Evolutionary conservation across 177 flowering plant genomes (phyloP).

Genomic region (Tripterygium wilfordii): DNA sequence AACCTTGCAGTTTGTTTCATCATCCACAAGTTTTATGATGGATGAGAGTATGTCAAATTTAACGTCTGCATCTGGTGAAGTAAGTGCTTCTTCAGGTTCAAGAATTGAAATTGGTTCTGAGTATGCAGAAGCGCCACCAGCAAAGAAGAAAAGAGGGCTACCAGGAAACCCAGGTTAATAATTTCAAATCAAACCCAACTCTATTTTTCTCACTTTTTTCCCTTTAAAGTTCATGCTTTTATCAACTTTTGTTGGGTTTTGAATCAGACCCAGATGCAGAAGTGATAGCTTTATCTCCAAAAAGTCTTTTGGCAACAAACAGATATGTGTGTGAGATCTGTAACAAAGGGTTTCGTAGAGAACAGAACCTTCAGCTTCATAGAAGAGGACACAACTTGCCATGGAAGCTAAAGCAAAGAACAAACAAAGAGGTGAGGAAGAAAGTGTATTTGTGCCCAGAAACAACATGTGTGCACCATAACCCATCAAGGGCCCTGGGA

Average conservation of each 20-base stretch:
- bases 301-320: constrained; percentile 34
- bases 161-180: constrained; percentile 42
- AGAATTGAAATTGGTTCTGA: constrained; percentile 16
- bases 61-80: constrained; percentile 34
- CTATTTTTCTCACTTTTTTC: background rate
- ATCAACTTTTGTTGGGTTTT: background rate
- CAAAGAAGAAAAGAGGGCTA: constrained; percentile 37
- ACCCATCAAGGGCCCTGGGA: constrained; percentile 39
- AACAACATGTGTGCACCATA: constrained; percentile 34
- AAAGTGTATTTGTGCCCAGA: constrained; percentile 47
- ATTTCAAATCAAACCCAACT: background rate
- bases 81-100: constrained; percentile 27
- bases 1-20: constrained; percentile 3
- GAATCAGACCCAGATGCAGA: constrained; percentile 51
- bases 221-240: background rate
- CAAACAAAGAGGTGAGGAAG: constrained; percentile 25
- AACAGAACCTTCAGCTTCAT: constrained; percentile 41
- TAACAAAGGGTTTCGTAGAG: constrained; percentile 41
- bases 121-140: constrained; percentile 17
- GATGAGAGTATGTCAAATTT: constrained; percentile 42
- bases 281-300: constrained; percentile 52
- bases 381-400: constrained; percentile 50
- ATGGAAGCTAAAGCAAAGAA: constrained; percentile 46
- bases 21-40: constrained; percentile 11
- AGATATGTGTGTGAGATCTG: constrained; percentile 43